Percentiles rank a stretch among this genome's conserved stretches.
phyloP scores from a whole-genome alignment of 495 filamentous ascomycete species.

The Daldinia loculata region DNA sequence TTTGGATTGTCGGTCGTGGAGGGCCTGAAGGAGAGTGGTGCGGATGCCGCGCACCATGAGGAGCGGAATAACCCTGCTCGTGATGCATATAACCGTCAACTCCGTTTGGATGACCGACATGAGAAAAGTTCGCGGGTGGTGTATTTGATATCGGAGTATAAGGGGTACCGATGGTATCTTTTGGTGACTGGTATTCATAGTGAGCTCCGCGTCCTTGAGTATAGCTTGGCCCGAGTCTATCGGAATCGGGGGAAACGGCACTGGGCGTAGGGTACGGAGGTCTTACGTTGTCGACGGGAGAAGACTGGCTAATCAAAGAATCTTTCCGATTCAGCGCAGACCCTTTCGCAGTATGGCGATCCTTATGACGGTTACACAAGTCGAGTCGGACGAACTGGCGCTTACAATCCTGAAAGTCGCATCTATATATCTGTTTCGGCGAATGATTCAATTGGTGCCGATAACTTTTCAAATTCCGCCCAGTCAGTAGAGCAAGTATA shows the following conservation, averaged over 20 bases:
- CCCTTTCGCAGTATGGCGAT: conserved; percentile 94
- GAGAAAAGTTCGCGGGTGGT: conserved; percentile 55
- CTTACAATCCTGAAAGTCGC: conserved; percentile 90
- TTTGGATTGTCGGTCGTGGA: conserved; percentile 57
- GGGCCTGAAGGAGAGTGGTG: conserved; percentile 54
- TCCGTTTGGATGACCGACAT: conserved; percentile 48
- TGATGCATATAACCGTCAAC: conserved; percentile 56
- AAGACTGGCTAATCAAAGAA: conserved; percentile 68
- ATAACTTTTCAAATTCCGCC: conserved; percentile 58
- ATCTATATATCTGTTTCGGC: conserved; percentile 95
- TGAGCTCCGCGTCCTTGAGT: conserved; percentile 55
- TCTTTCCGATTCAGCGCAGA: conserved; percentile 95
- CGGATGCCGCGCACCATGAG: conserved; percentile 48
- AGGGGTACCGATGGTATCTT: conserved; percentile 56
- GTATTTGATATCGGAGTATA: conserved; percentile 60
- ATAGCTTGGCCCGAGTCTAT: conserved; percentile 55
- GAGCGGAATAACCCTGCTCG: conserved; percentile 49
- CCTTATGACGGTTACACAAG: conserved; percentile 90
- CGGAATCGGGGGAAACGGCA: conserved; percentile 62
- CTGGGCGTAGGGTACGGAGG: conserved; percentile 52
- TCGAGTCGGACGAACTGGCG: conserved; percentile 95
- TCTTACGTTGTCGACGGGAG: conserved; percentile 57
- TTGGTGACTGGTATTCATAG: conserved; percentile 63
- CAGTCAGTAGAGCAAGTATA: conserved; percentile 24
- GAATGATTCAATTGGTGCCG: conserved; percentile 96